Evolutionary conservation across 768 basidiomycete species (phyloP).

Genomic region (Naganishia friedmannii): DNA sequence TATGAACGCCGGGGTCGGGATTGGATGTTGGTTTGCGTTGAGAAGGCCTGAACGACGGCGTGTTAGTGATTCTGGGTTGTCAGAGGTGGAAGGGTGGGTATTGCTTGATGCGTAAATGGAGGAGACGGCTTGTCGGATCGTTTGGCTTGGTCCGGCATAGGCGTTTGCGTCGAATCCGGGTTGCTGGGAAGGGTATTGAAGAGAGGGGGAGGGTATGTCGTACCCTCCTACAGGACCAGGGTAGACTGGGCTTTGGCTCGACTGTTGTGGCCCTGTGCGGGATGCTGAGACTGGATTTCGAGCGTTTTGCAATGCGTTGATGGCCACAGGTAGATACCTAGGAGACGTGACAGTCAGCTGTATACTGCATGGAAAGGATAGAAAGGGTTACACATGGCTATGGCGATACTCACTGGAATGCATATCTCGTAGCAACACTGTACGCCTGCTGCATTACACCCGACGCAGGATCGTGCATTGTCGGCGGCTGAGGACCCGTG

Average conservation of each 20-base stretch:
- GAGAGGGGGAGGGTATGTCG: not conserved
- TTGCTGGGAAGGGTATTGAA: not conserved
- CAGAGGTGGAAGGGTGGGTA: conserved; percentile 11
- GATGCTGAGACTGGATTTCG: conserved; percentile 1
- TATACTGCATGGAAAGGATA: not conserved
- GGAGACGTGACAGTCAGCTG: not conserved
- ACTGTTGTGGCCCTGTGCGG: not conserved
- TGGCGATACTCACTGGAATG: conserved; percentile 39
- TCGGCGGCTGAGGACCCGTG: conserved; percentile 42
- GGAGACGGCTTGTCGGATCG: conserved; percentile 3
- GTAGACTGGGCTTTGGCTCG: not conserved
- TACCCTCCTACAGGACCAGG: not conserved
- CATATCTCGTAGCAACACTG: conserved; percentile 41
- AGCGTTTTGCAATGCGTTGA: conserved; percentile 19
- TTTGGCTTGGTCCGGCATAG: not conserved
- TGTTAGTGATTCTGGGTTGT: not conserved
- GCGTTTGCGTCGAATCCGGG: not conserved
- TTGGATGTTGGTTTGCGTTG: not conserved
- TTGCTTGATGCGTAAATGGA: conserved; percentile 14
- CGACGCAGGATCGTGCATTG: conserved; percentile 48
- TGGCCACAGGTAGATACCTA: conserved; percentile 9
- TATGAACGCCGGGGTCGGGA: not conserved
- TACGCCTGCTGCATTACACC: conserved; percentile 45
- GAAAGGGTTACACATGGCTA: not conserved
- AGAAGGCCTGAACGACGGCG: not conserved